Percentiles rank a stretch among this genome's conserved stretches.
phyloP scores from a whole-genome alignment of 495 filamentous ascomycete species.

The Lepidopterella palustris region DNA sequence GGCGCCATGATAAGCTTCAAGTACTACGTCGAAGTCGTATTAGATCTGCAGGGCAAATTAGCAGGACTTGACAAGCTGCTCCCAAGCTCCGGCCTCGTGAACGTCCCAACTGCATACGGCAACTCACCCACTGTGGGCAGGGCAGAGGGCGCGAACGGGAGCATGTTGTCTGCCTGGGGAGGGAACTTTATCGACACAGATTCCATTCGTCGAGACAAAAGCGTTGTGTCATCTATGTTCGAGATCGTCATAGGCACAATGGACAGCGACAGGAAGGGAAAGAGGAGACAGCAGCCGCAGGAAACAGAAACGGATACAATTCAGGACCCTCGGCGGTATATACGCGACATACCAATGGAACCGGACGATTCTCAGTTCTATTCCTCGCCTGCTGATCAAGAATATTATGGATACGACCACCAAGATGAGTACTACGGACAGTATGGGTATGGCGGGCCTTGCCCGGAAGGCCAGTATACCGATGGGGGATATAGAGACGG shows the following conservation, averaged over 20 bases:
- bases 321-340: conserved; percentile 25
- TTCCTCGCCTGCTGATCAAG: conserved; percentile 17
- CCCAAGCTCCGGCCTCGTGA: conserved; percentile 51
- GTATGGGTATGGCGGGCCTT: conserved; percentile 12
- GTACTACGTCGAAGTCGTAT: conserved; percentile 86
- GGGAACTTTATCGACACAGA: conserved; percentile 85
- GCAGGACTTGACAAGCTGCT: conserved; percentile 59
- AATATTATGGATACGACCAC: conserved; percentile 38
- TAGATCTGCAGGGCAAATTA: conserved; percentile 85
- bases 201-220: conserved; percentile 76
- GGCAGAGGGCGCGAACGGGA: conserved; percentile 31
- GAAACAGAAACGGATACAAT: conserved; percentile 25
- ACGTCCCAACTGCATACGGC: conserved; percentile 35
- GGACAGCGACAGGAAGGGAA: conserved; percentile 62
- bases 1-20: conserved; percentile 89
- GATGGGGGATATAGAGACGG: conserved; percentile 1
- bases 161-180: conserved; percentile 51
- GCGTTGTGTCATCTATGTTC: conserved; percentile 72
- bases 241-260: conserved; percentile 83
- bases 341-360: conserved; percentile 25
- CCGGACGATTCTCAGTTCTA: conserved; percentile 8
- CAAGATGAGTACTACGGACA: conserved; percentile 28
- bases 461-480: conserved; percentile 8
- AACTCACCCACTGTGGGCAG: neutral
- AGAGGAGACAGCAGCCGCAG: conserved; percentile 30